Percentiles rank a stretch among this genome's conserved stretches.
Evolutionary conservation across 768 basidiomycete genomes (phyloP).

Genomic region (Tricholoma furcatifolium): DNA sequence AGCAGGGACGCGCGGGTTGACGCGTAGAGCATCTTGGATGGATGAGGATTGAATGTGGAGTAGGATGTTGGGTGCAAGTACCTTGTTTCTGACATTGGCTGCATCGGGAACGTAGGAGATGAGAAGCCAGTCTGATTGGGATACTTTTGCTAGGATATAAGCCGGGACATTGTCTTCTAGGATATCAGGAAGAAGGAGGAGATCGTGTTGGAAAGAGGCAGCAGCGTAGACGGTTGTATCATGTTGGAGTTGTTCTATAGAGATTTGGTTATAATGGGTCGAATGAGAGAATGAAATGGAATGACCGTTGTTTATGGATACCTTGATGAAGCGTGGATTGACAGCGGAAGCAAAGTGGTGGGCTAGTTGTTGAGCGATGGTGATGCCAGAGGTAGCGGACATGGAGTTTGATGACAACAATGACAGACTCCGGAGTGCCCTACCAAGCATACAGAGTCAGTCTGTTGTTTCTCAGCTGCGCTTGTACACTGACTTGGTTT

Average conservation of each 20-base stretch:
- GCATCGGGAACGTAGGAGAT: slow-evolving; percentile 82
- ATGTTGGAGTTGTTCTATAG: slow-evolving; percentile 66
- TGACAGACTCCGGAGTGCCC: slow-evolving; percentile 38
- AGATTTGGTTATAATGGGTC: slow-evolving; percentile 14
- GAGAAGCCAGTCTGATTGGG: slow-evolving; percentile 65
- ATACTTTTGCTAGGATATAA: slow-evolving; percentile 72
- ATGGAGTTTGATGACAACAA: slow-evolving; percentile 35
- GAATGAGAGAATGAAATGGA: slow-evolving; percentile 17
- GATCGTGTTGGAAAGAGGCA: slow-evolving; percentile 61
- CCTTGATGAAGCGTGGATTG: slow-evolving; percentile 70
- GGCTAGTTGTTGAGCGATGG: slow-evolving; percentile 55
- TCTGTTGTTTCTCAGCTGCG: not conserved
- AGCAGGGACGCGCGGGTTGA: slow-evolving; percentile 69
- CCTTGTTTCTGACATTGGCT: slow-evolving; percentile 83
- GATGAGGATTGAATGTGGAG: slow-evolving; percentile 2
- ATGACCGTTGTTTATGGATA: slow-evolving; percentile 73
- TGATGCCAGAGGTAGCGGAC: slow-evolving; percentile 76
- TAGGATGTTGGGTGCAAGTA: slow-evolving; percentile 21
- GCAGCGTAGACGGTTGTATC: slow-evolving; percentile 47
- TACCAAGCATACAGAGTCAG: slow-evolving; percentile 54
- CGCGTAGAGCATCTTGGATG: slow-evolving; percentile 81
- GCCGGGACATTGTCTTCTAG: slow-evolving; percentile 64
- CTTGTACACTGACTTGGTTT: not conserved
- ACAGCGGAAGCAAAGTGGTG: slow-evolving; percentile 58
- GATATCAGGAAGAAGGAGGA: slow-evolving; percentile 49